These are phyloP conservation scores for Aphanomyces euteiches DNA, from an alignment of 352 stramenopile genomes.

Conservation along the genomic window DNA sequence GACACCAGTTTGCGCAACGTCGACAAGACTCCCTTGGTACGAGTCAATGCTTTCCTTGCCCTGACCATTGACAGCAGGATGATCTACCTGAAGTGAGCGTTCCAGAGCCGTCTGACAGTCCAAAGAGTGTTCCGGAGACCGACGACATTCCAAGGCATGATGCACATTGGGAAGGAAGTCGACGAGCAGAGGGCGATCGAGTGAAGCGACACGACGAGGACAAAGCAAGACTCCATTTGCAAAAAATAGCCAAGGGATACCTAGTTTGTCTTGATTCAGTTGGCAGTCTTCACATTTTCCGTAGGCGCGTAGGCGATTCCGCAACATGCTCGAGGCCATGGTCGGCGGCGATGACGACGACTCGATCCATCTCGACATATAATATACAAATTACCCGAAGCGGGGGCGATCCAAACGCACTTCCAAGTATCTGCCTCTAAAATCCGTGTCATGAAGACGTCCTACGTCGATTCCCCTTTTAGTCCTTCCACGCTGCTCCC, in stretches of 20 bases:
- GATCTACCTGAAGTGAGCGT: no score
- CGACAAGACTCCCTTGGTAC: no score
- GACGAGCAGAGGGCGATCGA: background rate
- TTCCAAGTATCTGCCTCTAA: conserved; percentile 61
- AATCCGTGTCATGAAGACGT: conserved; percentile 56
- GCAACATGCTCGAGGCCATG: conserved; percentile 21
- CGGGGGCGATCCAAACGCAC: conserved; percentile 63
- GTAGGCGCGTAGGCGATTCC: conserved; percentile 44
- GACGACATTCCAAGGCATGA: no score
- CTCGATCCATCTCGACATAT: background rate
- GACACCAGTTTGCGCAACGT: no score
- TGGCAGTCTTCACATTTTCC: conserved; percentile 3
- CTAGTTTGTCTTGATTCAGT: conserved; percentile 29
- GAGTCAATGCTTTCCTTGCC: no score
- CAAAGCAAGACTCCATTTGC: conserved; percentile 29
- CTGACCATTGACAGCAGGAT: no score
- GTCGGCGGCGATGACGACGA: background rate
- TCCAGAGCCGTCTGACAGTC: no score
- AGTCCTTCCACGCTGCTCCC: background rate
- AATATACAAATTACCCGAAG: conserved; percentile 25
- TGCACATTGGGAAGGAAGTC: no score
- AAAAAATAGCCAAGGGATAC: conserved; percentile 34
- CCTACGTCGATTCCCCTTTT: conserved; percentile 34
- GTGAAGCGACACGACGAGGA: conserved; percentile 25
- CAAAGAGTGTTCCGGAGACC: no score